Evolutionary conservation across 257 asterid genomes (phyloP), one percentile per base, ranked within the genome.

Genomic region (Nicotiana knightiana): DNA sequence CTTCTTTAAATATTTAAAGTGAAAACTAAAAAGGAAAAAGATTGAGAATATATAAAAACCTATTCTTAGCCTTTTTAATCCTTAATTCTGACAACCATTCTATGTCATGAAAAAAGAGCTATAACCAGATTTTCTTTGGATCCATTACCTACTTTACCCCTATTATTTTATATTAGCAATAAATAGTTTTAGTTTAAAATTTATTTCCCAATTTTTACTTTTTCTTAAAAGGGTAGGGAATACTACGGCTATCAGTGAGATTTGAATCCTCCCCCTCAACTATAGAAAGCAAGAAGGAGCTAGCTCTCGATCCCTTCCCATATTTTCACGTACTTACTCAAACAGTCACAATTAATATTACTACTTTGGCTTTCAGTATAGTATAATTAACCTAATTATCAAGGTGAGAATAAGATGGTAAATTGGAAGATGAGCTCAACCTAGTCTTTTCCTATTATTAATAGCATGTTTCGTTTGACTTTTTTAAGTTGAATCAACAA

Each of bases 41-140:
- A 59, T 24, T 61, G 77, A 86, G 76, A 80, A 77, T 75, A 59
- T 80, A 2, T 24, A 16, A 18, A 59, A 16, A 59, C 4, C 13
- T 9, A 28, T 57, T 66, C 24, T 71, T 57, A 58, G 17, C 76
- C 55, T 51, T 88, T 81, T 54, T 35, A 64, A 81, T 51, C 82
- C 57, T 77, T 71, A 26, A 67, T 81, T 76, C 86, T 82, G 85
- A 81, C 87, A 86, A 68, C 54, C 85, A 84, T 87, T 65, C 35
- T 82, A 61, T 81, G 84, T 71, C 61, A 79, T 1, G 78, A 43
- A 43, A 46, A 43, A 71, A 71, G 37, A 46, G 59, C 78, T 24
- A 24, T 48, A 73, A 57, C 39, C 24, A 73, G 61, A 73, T 73
- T 48, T 33, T 73, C 62, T 48, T 48, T 48, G 43, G 79, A 64